Evolutionary conservation across 768 basidiomycete species (phyloP), one percentile per base, ranked within the genome.

Genomic region (Trametes cingulata): DNA sequence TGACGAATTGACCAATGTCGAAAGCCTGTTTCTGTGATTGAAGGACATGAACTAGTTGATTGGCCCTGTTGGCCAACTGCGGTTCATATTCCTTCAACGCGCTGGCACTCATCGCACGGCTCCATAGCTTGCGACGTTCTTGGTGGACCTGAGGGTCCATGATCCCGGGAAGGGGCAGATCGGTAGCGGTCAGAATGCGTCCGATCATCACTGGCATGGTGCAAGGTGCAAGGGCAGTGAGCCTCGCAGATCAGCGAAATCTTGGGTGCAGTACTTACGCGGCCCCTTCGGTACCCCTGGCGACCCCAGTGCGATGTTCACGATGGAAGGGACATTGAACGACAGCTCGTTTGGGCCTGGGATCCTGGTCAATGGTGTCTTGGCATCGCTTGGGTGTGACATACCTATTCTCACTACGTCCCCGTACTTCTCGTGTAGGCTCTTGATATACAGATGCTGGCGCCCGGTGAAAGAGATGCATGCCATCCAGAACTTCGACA

Each of bases 61-160:
- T 58, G 3, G 73, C 75, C 14, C 81, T 66, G 19, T 66, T 66
- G 1, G 69, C 69, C 20, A 83, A 66, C 2, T 78, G 65, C 0
- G 66, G 62, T 58, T 81, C 76, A 53, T 83, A 84, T 15, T 76
- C 79, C 63, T 78, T 79, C 37, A 85, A 61, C 2, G 82, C 77
- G 3, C 70, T 60, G 14, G 76, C 75, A 48, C 70, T 81, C 69
- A 84, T 77, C 0, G 76, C 82, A 20, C 80, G 72, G 17, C 77
- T 78, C 83, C 82, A 84, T 2, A 79, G 72, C 22, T 75, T 74
- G 8, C 82, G 76, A 9, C 81, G 74, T 7, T 75, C 71, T 1
- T 74, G 71, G 59, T 85, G 83, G 39, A 82, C 77, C 0, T 71
- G 17, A 6, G 43, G 39, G 33, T 65, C 52, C 22, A 33, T 49